These are phyloP conservation scores for Escallonia rubra DNA, from an alignment of 129 eudicot species.

Conservation along the genomic window DNA sequence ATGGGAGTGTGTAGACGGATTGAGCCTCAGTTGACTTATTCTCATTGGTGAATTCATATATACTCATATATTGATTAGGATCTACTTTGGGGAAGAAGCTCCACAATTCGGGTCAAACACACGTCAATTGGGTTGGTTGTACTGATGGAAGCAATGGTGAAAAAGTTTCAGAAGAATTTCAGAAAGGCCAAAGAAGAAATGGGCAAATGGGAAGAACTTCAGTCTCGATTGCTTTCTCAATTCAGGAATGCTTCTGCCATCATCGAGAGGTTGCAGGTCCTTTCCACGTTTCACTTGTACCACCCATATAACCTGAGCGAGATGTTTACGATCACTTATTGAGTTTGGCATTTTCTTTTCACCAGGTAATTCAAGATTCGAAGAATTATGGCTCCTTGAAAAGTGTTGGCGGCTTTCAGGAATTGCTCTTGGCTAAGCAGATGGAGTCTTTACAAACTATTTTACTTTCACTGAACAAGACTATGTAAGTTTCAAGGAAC, in stretches of 20 bases:
- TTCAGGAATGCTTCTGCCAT: constrained; percentile 72
- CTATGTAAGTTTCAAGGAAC: constrained; percentile 40
- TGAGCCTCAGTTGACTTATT: too few relatives aligned
- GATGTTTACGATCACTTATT: neutral
- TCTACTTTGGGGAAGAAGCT: too few relatives aligned
- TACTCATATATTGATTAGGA: too few relatives aligned
- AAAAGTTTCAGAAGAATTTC: constrained; percentile 62
- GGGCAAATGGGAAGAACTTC: constrained; percentile 63
- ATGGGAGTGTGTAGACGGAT: too few relatives aligned
- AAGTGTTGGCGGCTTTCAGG: constrained; percentile 48
- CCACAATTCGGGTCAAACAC: too few relatives aligned
- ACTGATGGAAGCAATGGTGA: constrained; percentile 60
- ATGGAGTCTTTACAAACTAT: constrained; percentile 60
- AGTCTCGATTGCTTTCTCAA: constrained; percentile 54
- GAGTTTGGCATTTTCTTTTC: neutral
- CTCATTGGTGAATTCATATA: too few relatives aligned
- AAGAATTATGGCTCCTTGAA: constrained; percentile 57
- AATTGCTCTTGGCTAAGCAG: constrained; percentile 59
- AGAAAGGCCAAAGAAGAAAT: constrained; percentile 48
- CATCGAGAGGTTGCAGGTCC: constrained; percentile 68
- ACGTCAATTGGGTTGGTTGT: neutral
- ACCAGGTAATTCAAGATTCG: constrained; percentile 51
- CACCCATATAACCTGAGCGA: neutral
- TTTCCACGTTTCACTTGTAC: neutral
- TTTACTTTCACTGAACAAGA: constrained; percentile 51